Percentiles rank a stretch among this genome's conserved stretches.
These are phyloP conservation scores for Trichoderma virens DNA, from an alignment of 495 filamentous ascomycete species.

Conservation along the genomic window DNA sequence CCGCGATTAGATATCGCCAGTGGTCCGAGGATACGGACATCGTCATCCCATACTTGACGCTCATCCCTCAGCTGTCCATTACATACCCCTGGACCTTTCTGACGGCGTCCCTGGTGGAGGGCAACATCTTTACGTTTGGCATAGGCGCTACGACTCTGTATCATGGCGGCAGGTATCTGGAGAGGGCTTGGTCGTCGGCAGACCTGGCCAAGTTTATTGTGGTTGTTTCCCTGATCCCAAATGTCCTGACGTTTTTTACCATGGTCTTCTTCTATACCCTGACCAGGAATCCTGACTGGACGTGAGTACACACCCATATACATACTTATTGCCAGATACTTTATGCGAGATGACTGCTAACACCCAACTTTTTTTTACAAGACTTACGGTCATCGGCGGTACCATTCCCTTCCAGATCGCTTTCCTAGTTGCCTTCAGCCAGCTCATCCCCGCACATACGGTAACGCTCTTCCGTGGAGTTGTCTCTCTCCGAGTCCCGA, in stretches of 20 bases:
- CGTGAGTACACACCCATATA: constrained; percentile 46
- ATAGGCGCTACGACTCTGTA: constrained; percentile 77
- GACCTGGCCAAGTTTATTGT: constrained; percentile 90
- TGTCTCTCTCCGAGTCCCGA: constrained; percentile 78
- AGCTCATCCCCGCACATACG: constrained; percentile 96
- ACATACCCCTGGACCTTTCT: constrained; percentile 91
- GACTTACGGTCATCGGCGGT: constrained; percentile 73
- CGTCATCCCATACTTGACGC: constrained; percentile 74
- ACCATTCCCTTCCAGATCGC: constrained; percentile 83
- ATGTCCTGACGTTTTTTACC: constrained; percentile 61
- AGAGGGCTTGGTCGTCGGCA: constrained; percentile 88
- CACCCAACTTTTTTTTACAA: constrained; percentile 27
- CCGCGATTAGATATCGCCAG: constrained; percentile 62
- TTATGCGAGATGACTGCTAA: not conserved
- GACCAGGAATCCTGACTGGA: constrained; percentile 55
- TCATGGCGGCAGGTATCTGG: constrained; percentile 90
- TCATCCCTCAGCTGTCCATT: constrained; percentile 74
- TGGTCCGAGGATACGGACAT: constrained; percentile 49
- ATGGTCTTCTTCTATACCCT: constrained; percentile 67
- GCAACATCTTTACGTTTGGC: constrained; percentile 80
- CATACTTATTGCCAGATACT: constrained; percentile 13
- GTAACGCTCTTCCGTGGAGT: constrained; percentile 84
- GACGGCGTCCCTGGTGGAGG: constrained; percentile 82
- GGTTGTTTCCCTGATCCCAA: constrained; percentile 70
- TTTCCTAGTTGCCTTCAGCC: constrained; percentile 96